Conservation (phyloP, 1,139 yeast species). For the Magnusiomyces sp. region DNA sequence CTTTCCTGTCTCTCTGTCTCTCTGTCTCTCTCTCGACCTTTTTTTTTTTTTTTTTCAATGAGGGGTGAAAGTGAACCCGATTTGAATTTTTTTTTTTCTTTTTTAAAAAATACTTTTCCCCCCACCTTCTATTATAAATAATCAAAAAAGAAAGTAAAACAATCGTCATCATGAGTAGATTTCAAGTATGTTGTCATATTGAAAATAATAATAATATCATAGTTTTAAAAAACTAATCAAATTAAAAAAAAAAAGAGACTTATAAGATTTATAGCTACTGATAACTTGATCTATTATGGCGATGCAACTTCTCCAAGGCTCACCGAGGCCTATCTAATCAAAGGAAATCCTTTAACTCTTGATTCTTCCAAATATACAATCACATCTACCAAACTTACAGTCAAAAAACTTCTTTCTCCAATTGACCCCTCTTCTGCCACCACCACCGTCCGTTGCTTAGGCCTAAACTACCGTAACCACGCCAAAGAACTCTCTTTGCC, state of each 20-base stretch:
- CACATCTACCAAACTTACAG: slow-evolving; percentile 3
- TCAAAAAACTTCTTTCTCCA: slow-evolving; percentile 20
- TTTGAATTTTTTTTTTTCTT: too few species aligned
- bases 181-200: too few species aligned
- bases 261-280: slow-evolving; percentile 24
- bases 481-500: slow-evolving; percentile 23
- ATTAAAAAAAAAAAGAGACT: slow-evolving; percentile 4
- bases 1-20: too few species aligned
- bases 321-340: slow-evolving; percentile 32
- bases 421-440: slow-evolving; percentile 17
- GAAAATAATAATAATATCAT: too few species aligned
- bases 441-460: slow-evolving; percentile 32
- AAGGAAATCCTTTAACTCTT: slow-evolving; percentile 10
- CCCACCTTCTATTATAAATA: not conserved
- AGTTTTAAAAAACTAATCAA: too few species aligned
- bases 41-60: too few species aligned
- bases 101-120: not conserved
- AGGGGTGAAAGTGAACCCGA: too few species aligned
- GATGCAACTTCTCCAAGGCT: slow-evolving; percentile 36
- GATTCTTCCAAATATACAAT: slow-evolving; percentile 5
- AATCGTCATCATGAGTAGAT: too few species aligned
- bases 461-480: slow-evolving; percentile 30
- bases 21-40: too few species aligned
- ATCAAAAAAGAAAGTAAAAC: not conserved
- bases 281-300: slow-evolving; percentile 37